Base-by-base conservation (phyloP, 139 green algal genomes). In the Tetradesmus lagerheimii region DNA sequence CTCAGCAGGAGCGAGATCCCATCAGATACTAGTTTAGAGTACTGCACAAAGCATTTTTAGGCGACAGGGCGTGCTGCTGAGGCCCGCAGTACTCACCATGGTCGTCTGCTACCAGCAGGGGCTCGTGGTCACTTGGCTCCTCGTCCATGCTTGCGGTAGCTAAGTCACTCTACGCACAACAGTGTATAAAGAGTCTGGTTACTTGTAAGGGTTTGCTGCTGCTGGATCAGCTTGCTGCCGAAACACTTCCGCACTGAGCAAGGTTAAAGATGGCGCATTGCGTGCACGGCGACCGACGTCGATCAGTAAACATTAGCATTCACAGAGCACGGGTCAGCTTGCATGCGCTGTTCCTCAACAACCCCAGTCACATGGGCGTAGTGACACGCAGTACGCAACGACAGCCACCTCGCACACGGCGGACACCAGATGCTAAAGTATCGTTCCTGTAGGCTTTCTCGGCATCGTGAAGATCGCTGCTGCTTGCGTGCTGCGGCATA, bases 21-120 rank as follows among this genome's bases (percentile, higher is more conserved):
- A 6, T 8, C 5, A 71, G 25, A 31, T n/a, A 23, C 23, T 23
- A n/a, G 9, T 31, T n/a, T 6, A 20, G 23, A n/a, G 20, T n/a
- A 23, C 57, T 31, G 57, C 31, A 25, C 23, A 15, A 71, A n/a
- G 57, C 25, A 6, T 31, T 31, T n/a, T 6, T 20, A 71, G 57
- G 23, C 23, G 57, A 8, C 57, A 31, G 20, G 5, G 57, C 23
- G 23, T 31, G 20, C 57, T 31, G 3, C 14, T 71, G 23, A 20
- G 57, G 57, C 20, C 57, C 12, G 25, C 57, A 71, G 23, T 71
- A 23, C 57, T 31, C 57, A 71, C 41, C 83, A 15, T 47, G 64
- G 27, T 80, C 38, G 67, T 88, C 83, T 2, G 62, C 35, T 9
- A 88, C 83, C 64, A 88, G 83, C 64, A 88, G 83, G 9, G 83